These are phyloP conservation scores for Pseudogymnoascus sp. DNA, from an alignment of 2,329 filamentous ascomycete genomes.

Conservation along the genomic window DNA sequence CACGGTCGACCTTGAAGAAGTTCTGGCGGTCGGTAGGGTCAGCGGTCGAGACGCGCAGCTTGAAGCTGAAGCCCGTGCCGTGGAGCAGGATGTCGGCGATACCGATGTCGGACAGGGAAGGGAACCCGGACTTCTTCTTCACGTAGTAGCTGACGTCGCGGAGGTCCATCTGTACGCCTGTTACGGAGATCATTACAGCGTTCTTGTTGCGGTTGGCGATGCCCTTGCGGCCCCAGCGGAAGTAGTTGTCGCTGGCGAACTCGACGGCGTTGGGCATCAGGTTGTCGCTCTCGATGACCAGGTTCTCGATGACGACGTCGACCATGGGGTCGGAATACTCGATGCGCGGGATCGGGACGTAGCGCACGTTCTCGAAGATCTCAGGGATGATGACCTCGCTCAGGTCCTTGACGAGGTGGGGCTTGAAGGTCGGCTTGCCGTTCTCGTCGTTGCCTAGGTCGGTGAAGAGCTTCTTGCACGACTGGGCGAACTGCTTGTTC, in stretches of 20 bases:
- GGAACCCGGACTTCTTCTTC: conserved; percentile 92
- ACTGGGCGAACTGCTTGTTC: conserved; percentile 71
- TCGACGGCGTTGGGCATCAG: conserved; percentile 89
- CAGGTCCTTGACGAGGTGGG: conserved; percentile 82
- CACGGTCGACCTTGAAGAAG: conserved; percentile 92
- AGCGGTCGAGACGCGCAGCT: conserved; percentile 77
- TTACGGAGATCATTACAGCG: conserved; percentile 70
- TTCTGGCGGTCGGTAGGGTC: conserved; percentile 67
- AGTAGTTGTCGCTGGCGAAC: conserved; percentile 85
- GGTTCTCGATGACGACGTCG: conserved; percentile 86
- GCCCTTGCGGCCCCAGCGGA: conserved; percentile 89
- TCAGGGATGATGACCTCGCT: conserved; percentile 78
- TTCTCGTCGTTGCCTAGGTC: conserved; percentile 83
- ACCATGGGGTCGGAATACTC: conserved; percentile 80
- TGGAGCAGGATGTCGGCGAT: conserved; percentile 82
- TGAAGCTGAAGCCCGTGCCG: conserved; percentile 84
- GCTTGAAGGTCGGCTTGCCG: conserved; percentile 86
- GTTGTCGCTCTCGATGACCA: conserved; percentile 94
- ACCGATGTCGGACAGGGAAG: conserved; percentile 76
- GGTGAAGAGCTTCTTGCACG: conserved; percentile 76
- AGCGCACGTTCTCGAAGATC: conserved; percentile 75
- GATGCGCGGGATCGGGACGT: conserved; percentile 88
- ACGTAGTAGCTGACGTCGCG: conserved; percentile 89
- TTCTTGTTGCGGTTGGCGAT: conserved; percentile 75
- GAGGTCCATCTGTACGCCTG: conserved; percentile 88